A percentile compares a stretch with the other conserved stretches of the same genome.
Conservation (phyloP, 1,284 basidiomycete species). For the Vanrija pseudolonga region DNA sequence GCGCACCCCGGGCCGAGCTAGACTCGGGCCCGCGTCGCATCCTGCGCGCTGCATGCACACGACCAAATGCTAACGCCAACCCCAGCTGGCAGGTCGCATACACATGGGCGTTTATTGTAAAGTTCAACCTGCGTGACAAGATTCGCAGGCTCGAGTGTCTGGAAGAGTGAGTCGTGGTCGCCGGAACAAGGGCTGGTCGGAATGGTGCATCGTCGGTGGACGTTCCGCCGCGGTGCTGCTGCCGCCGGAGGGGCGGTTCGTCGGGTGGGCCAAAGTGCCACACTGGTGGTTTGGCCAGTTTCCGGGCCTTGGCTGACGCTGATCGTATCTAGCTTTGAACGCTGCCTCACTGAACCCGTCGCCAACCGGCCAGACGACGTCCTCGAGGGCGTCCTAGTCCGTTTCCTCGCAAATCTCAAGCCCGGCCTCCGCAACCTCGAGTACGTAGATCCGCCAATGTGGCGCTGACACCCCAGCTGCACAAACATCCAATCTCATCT, state of each 20-base stretch:
- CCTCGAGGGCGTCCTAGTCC: slow-evolving; percentile 40
- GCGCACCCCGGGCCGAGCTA: neutral
- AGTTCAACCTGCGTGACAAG: slow-evolving; percentile 32
- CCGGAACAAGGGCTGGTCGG: neutral
- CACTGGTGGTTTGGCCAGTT: slow-evolving; percentile 1
- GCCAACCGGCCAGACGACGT: slow-evolving; percentile 45
- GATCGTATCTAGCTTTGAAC: slow-evolving; percentile 34
- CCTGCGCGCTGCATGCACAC: neutral
- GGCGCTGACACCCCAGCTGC: slow-evolving; percentile 22
- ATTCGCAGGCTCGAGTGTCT: slow-evolving; percentile 34
- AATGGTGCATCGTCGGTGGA: neutral
- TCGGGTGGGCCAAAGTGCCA: slow-evolving; percentile 8
- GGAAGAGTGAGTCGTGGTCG: slow-evolving; percentile 36
- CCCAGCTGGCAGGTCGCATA: slow-evolving; percentile 47
- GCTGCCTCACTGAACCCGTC: slow-evolving; percentile 33
- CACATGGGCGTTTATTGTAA: slow-evolving; percentile 44
- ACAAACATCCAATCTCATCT: slow-evolving; percentile 39
- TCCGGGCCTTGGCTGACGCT: neutral
- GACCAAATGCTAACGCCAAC: neutral
- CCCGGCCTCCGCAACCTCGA: slow-evolving; percentile 15
- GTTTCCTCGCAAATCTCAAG: slow-evolving; percentile 40
- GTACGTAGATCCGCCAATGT: slow-evolving; percentile 2
- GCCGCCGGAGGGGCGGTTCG: neutral
- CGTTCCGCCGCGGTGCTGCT: neutral
- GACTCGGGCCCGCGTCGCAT: slow-evolving; percentile 2